Evolutionary conservation across 768 basidiomycete species (phyloP), one percentile per base, ranked within the genome.

Genomic region (Phallus indusiatus): DNA sequence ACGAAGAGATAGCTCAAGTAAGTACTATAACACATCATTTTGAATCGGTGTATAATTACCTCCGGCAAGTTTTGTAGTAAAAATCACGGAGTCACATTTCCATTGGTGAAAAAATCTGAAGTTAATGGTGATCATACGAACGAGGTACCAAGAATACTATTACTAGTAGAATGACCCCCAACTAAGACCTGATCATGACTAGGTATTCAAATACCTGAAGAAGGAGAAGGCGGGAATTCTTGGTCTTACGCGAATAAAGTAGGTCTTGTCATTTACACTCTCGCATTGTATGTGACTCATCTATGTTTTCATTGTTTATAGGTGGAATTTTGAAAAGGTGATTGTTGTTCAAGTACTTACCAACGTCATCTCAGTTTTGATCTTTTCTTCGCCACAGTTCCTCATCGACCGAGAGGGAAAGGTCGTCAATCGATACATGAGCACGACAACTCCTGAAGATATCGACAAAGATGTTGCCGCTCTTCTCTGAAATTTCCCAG

Each of bases 291-390:
- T n/a, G 42, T 42, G 12, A 4, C 42, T 42, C 37, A 50, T 11
- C n/a, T 24, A n/a, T 47, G 11, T 18, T 9, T 22, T 22, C 18
- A 36, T 24, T 37, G 17, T 51, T 47, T 48, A 22, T 35, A 59
- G 88, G 86, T 93, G 90, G 91, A 93, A 93, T 72, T 92, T 92
- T 70, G 89, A 90, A 71, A 90, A 90, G 70, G 56, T 58, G n/a
- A 20, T 47, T 33, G 22, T 12, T 35, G 5, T 22, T 20, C 18
- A 46, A 33, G 5, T 57, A 54, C 17, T 55, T 57, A 16, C 7
- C 4, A 28, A 28, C 7, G 28, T 56, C n/a, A 48, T 36, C n/a
- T 47, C 34, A 20, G 34, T 20, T n/a, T 37, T 34, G 20, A 11
- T 22, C 7, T 37, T 42, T 37, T 33, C 24, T 28, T 37, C n/a